Evolutionary conservation across 257 asterid species (phyloP), one percentile per base, ranked within the genome.

Genomic region (Nicotiana tomentosiformis): DNA sequence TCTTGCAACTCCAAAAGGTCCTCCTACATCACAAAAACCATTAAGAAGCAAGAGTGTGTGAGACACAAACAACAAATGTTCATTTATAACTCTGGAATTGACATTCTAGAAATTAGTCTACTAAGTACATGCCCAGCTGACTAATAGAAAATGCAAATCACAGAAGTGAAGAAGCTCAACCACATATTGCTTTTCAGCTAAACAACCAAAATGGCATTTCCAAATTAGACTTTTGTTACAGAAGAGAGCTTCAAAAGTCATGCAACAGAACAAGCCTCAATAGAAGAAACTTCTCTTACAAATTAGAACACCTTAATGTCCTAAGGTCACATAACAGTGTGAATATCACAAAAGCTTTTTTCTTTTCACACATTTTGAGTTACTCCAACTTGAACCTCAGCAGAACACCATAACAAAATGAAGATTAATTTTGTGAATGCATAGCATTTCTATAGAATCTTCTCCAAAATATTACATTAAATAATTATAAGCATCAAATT

Each of bases 1-100:
- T 96, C 98, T 88, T 96, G 99, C 90, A 96, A 84, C 90, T 92
- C 99, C 89, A 87, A 67, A 79, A 96, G 99, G 89, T 94, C 97
- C 88, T 94, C 98, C 99, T 96, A 83, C 86, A 83, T 33, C 74
- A 79, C 68, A 84, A 84, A 53, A 26, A 82, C 43, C 81, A 32
- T 76, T 82, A 80, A 81, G 79, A 81, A 77, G 81, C 65, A 68
- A 84, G 80, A 56, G 32, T 56, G 29, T 77, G 83, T 81, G 76
- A 81, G 67, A 86, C 77, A 76, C 77, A 82, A 14, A 74, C 51
- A 23, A 20, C 62, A 74, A 49, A 8, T 0, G 1, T 49, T 74
- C 35, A 49, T 74, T 72, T 49, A 74, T 49, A 23, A 74, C 43
- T 74, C 62, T 26, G 29, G 62, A 55, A 74, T n/a, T 26, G 62